Conservation (phyloP, 75 land plant species). For the Sequoiadendron giganteum region DNA sequence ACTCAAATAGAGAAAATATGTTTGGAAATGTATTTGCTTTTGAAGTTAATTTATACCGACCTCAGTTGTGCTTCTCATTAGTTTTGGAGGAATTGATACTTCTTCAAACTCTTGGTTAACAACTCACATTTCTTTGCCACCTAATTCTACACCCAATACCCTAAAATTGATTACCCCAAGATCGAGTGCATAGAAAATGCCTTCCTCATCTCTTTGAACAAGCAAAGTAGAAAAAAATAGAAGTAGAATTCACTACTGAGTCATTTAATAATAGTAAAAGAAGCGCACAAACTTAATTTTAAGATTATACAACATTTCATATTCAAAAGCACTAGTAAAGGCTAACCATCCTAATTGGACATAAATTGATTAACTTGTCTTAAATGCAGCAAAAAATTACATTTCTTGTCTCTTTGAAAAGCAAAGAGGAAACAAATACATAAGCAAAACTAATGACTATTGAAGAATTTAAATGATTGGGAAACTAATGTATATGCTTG, state of each 20-base stretch:
- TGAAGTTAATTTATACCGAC: constrained; percentile 13
- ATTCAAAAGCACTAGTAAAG: not conserved
- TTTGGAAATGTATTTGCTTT: not conserved
- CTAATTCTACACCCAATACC: constrained; percentile 63
- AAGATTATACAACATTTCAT: not conserved
- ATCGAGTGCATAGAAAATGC: constrained; percentile 73
- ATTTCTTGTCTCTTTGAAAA: constrained; percentile 54
- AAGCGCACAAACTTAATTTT: not conserved
- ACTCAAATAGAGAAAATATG: not conserved
- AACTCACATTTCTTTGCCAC: constrained; percentile 56
- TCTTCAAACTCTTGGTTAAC: constrained; percentile 55
- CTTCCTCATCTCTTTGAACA: constrained; percentile 58
- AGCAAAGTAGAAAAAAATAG: not conserved
- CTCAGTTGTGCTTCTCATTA: constrained; percentile 56
- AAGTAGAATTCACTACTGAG: not conserved
- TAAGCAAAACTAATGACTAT: not conserved
- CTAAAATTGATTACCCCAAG: constrained; percentile 74
- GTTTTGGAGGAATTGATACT: constrained; percentile 63
- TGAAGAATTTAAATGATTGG: not conserved
- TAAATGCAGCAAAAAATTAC: constrained; percentile 37
- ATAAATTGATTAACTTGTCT: no score
- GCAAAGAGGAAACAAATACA: not conserved
- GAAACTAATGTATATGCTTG: not conserved
- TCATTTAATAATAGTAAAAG: not conserved
- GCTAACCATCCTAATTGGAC: not conserved